phyloP scores from a whole-genome alignment of 2,329 filamentous ascomycete genomes.

The Fusarium sp. region DNA sequence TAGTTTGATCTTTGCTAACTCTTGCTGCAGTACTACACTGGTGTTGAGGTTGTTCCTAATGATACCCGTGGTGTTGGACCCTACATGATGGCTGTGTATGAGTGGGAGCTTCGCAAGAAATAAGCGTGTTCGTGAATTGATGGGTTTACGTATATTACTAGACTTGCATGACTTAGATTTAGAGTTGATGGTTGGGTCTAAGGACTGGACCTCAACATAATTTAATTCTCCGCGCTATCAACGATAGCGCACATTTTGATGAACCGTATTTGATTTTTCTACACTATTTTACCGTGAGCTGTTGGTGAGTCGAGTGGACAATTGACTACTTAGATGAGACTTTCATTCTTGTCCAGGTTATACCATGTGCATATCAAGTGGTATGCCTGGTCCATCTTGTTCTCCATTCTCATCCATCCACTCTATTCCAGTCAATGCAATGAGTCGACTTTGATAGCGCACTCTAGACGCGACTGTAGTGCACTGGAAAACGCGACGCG shows the following conservation, averaged over 20 bases:
- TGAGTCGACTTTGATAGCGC: no score
- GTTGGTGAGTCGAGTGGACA: no score
- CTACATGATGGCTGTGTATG: constrained; percentile 49
- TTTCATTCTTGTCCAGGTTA: no score
- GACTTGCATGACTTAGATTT: constrained; percentile 5
- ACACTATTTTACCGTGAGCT: no score
- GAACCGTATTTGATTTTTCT: no score
- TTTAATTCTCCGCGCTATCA: background rate
- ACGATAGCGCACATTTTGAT: background rate
- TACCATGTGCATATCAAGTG: no score
- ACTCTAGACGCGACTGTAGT: background rate
- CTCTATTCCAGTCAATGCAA: background rate
- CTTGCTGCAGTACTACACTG: constrained; percentile 46
- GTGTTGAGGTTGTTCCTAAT: constrained; percentile 46
- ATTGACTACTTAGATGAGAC: no score
- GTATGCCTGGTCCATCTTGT: no score
- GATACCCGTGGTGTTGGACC: constrained; percentile 50
- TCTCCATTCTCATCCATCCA: no score
- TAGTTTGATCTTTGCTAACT: background rate
- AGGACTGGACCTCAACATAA: background rate
- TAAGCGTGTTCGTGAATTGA: background rate
- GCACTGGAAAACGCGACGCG: background rate
- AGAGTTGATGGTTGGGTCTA: background rate
- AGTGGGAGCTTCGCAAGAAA: constrained; percentile 46
- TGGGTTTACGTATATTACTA: constrained; percentile 7